Percentiles rank a stretch among this genome's conserved stretches.
phyloP scores from a whole-genome alignment of 768 basidiomycete species.

The Hygrophorus pudorinus region DNA sequence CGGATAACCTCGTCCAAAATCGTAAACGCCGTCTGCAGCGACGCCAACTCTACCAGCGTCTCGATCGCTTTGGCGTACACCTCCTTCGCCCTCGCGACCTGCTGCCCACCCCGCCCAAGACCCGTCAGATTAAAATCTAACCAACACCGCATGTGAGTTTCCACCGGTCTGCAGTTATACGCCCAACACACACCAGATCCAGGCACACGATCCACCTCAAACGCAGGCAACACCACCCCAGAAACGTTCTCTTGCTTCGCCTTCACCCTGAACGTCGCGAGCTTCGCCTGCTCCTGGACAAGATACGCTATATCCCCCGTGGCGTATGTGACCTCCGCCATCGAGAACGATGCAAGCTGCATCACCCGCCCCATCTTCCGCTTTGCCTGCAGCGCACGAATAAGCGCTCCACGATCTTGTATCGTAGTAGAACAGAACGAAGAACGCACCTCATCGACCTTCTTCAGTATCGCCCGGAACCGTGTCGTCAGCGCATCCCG shows the following conservation, averaged over 20 bases:
- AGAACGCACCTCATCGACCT: constrained; percentile 85
- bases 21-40: constrained; percentile 94
- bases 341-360: constrained; percentile 97
- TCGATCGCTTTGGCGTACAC: constrained; percentile 97
- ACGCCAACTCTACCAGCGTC: constrained; percentile 94
- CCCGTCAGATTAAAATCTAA: constrained; percentile 95
- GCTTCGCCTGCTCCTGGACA: constrained; percentile 91
- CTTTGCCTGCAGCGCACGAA: constrained; percentile 59
- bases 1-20: constrained; percentile 99
- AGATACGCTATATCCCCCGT: constrained; percentile 97
- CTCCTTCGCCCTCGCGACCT: constrained; percentile 89
- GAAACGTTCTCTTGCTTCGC: constrained; percentile 97
- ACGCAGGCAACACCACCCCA: constrained; percentile 91
- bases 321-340: constrained; percentile 97
- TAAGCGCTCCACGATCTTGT: constrained; percentile 16
- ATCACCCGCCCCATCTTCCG: constrained; percentile 98
- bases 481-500: constrained; percentile 92
- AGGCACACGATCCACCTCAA: constrained; percentile 80
- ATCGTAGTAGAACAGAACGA: neutral
- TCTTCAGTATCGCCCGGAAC: constrained; percentile 87
- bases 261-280: constrained; percentile 86
- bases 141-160: neutral
- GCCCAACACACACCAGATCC: constrained; percentile 54
- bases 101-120: constrained; percentile 93
- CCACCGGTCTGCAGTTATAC: neutral